A percentile compares a stretch with the other conserved stretches of the same genome.
Conservation (phyloP, 768 basidiomycete species). For the Kwoniella dejecticola region DNA sequence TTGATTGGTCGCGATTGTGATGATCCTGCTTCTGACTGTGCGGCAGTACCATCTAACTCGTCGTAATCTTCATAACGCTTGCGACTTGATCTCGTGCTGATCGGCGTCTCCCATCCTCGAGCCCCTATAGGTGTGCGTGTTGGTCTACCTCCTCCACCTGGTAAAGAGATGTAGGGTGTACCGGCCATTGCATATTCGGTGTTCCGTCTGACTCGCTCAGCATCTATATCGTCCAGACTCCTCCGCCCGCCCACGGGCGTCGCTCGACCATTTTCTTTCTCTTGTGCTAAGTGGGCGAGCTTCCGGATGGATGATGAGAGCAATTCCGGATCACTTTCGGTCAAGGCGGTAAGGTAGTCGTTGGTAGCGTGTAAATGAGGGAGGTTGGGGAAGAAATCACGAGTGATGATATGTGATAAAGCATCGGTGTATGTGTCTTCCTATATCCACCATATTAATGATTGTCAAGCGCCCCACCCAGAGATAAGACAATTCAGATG, state of each 20-base stretch:
- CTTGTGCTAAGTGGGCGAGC: slow-evolving; percentile 61
- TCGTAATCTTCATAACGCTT: slow-evolving; percentile 28
- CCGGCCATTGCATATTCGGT: slow-evolving; percentile 44
- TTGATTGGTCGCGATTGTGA: slow-evolving; percentile 5
- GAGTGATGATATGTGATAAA: slow-evolving; percentile 86
- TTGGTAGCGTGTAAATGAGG: slow-evolving; percentile 86
- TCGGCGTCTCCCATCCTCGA: slow-evolving; percentile 51
- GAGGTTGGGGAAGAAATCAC: slow-evolving; percentile 96
- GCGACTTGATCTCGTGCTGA: slow-evolving; percentile 14
- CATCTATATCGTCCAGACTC: slow-evolving; percentile 23
- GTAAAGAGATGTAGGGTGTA: slow-evolving; percentile 48
- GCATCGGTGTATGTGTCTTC: slow-evolving; percentile 95
- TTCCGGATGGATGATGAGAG: slow-evolving; percentile 74
- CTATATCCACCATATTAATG: slow-evolving; percentile 16
- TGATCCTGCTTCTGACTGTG: background rate
- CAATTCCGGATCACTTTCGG: slow-evolving; percentile 72
- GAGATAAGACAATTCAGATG: too few species aligned
- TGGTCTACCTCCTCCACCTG: slow-evolving; percentile 25
- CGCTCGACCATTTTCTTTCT: slow-evolving; percentile 31
- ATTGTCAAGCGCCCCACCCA: background rate
- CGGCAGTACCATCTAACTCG: slow-evolving; percentile 25
- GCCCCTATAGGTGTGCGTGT: slow-evolving; percentile 49
- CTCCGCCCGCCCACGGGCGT: slow-evolving; percentile 17
- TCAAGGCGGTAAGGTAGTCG: slow-evolving; percentile 76
- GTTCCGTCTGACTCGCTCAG: slow-evolving; percentile 33